Evolutionary conservation across 2,329 filamentous ascomycete species (phyloP).

Genomic region (Xylaria sp.): DNA sequence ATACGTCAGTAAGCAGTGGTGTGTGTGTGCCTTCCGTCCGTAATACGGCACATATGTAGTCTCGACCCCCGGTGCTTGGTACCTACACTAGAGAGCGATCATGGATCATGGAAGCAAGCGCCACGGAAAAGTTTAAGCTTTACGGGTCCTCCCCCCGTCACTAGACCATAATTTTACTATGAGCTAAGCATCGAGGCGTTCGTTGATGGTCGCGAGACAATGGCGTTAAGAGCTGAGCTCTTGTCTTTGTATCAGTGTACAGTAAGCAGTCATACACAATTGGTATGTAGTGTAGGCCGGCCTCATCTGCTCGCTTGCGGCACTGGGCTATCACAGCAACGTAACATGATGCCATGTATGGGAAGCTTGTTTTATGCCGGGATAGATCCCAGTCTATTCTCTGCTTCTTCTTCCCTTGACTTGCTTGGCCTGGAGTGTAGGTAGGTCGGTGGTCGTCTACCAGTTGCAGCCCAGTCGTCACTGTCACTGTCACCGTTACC

Average conservation of each 20-base stretch:
- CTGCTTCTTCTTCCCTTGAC: not conserved
- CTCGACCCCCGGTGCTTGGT: slow-evolving; percentile 12
- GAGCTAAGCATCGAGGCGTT: slow-evolving; percentile 29
- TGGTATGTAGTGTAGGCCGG: not conserved
- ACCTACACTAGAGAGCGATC: not conserved
- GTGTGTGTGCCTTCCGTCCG: slow-evolving; percentile 7
- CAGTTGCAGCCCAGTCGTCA: not conserved
- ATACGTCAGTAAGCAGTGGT: slow-evolving; percentile 9
- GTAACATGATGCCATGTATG: slow-evolving; percentile 24
- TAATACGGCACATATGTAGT: not conserved
- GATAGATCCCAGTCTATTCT: slow-evolving; percentile 20
- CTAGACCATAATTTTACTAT: slow-evolving; percentile 7
- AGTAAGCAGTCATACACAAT: slow-evolving; percentile 29
- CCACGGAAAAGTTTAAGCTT: slow-evolving; percentile 28
- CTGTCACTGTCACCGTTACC: not conserved
- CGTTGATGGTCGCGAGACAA: slow-evolving; percentile 12
- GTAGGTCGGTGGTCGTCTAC: slow-evolving; percentile 3
- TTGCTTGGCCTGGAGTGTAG: not conserved
- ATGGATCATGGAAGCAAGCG: slow-evolving; percentile 24
- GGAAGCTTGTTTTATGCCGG: slow-evolving; percentile 26
- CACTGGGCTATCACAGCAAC: slow-evolving; percentile 19
- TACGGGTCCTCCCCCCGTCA: slow-evolving; percentile 2
- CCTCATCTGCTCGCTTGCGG: slow-evolving; percentile 20
- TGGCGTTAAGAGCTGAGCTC: slow-evolving; percentile 16
- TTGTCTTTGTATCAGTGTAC: slow-evolving; percentile 21